Evolutionary conservation across 768 basidiomycete species (phyloP).

Genomic region (Fistulinella prunicolor): DNA sequence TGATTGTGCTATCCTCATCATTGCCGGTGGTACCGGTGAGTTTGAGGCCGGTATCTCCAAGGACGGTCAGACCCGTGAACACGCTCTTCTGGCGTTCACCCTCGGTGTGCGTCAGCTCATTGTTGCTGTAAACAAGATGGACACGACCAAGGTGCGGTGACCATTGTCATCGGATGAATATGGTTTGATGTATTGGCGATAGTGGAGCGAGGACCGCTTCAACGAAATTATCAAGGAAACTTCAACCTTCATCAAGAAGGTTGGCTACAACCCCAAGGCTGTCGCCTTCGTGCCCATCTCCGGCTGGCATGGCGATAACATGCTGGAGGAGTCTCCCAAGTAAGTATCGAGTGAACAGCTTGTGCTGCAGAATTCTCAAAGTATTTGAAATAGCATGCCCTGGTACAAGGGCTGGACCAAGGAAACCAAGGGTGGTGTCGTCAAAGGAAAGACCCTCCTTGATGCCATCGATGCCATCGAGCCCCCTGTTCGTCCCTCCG

Average conservation of each 20-base stretch:
- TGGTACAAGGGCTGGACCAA: conserved; percentile 99
- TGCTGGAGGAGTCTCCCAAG: conserved; percentile 98
- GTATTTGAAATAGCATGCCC: conserved; percentile 65
- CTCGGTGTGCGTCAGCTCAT: conserved; percentile 99
- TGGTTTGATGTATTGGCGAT: conserved; percentile 9
- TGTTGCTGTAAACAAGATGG: conserved; percentile 99
- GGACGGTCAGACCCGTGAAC: conserved; percentile 99
- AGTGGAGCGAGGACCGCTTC: conserved; percentile 99
- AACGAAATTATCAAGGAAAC: conserved; percentile 99
- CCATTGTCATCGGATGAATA: not conserved
- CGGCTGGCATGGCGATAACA: conserved; percentile 99
- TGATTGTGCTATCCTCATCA: conserved; percentile 99
- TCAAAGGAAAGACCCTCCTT: conserved; percentile 99
- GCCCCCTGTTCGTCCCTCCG: conserved; percentile 92
- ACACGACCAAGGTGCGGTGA: conserved; percentile 84
- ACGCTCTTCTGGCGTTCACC: conserved; percentile 99
- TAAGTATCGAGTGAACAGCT: conserved; percentile 36
- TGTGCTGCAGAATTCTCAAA: conserved; percentile 15
- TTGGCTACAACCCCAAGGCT: conserved; percentile 98
- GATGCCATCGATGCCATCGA: conserved; percentile 99
- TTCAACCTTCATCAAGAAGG: conserved; percentile 98
- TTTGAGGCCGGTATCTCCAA: conserved; percentile 99
- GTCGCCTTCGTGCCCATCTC: conserved; percentile 99
- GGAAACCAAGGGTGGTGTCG: conserved; percentile 89
- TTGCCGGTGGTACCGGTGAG: conserved; percentile 98